phyloP scores from a whole-genome alignment of 2,329 filamentous ascomycete genomes.

The Colletotrichum plurivorum region DNA sequence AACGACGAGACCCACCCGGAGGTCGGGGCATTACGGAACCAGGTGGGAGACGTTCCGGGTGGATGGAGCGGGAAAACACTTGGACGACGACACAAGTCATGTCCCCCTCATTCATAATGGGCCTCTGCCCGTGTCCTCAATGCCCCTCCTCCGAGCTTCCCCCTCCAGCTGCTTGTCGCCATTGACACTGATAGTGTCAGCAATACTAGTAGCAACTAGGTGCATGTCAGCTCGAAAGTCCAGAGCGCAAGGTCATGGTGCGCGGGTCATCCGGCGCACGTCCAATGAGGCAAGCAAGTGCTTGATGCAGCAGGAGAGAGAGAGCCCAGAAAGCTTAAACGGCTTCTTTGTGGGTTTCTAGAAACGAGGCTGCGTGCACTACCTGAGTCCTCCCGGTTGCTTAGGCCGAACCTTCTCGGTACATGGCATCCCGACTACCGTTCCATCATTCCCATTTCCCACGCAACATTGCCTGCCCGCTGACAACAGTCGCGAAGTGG shows the following conservation, averaged over 20 bases:
- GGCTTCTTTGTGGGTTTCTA: slow-evolving; percentile 14
- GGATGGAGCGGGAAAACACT: not conserved
- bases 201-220: too few species aligned
- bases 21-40: slow-evolving; percentile 16
- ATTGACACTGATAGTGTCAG: too few species aligned
- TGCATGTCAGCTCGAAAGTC: not conserved
- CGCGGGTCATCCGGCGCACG: not conserved
- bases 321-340: slow-evolving; percentile 18
- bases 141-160: too few species aligned
- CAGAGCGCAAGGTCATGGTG: not conserved
- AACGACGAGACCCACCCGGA: slow-evolving; percentile 13
- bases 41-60: not conserved
- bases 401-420: not conserved
- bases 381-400: not conserved
- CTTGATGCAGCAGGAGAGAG: not conserved
- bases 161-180: too few species aligned
- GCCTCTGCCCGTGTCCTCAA: too few species aligned
- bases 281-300: not conserved
- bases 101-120: too few species aligned
- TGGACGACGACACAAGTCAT: too few species aligned
- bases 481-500: not conserved
- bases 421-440: not conserved
- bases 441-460: not conserved
- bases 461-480: not conserved
- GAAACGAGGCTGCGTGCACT: not conserved